A percentile compares a stretch with the other conserved stretches of the same genome.
Evolutionary conservation across 345 rosid genomes (phyloP).

Genomic region (Cardamine resedifolia): DNA sequence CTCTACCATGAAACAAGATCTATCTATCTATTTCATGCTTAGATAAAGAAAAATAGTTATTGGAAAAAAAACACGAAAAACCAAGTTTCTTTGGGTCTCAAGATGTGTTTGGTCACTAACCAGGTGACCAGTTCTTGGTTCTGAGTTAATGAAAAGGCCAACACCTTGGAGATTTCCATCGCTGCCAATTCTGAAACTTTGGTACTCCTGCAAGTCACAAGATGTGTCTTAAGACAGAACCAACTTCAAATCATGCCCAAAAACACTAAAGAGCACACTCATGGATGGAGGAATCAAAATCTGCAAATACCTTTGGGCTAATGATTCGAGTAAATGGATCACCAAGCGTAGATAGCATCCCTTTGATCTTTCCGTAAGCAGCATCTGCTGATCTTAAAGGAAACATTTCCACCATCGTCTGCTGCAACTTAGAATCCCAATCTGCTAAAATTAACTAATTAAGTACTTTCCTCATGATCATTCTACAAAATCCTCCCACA

Average conservation of each 20-base stretch:
- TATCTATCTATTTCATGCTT: constrained; percentile 18
- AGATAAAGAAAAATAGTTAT: neutral
- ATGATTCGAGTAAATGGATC: constrained; percentile 90
- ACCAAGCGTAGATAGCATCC: constrained; percentile 90
- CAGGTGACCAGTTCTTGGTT: constrained; percentile 84
- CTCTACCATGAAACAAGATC: constrained; percentile 31
- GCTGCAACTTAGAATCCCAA: constrained; percentile 87
- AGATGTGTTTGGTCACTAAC: constrained; percentile 46
- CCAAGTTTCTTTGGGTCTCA: neutral
- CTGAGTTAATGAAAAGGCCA: constrained; percentile 69
- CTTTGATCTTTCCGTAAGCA: constrained; percentile 67
- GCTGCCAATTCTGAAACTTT: constrained; percentile 83
- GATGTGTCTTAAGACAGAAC: neutral
- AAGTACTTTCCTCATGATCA: neutral
- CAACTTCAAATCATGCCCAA: neutral
- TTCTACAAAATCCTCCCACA: neutral
- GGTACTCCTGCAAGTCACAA: constrained; percentile 68
- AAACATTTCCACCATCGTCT: constrained; percentile 91
- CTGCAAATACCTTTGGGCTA: constrained; percentile 68
- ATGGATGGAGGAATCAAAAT: neutral
- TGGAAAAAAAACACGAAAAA: neutral
- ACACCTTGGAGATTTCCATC: constrained; percentile 94
- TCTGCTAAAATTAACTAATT: constrained; percentile 54
- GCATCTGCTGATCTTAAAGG: constrained; percentile 79
- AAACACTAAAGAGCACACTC: neutral